Conservation (phyloP, 1,139 yeast genomes). For the Blastobotrys buckinghamii region DNA sequence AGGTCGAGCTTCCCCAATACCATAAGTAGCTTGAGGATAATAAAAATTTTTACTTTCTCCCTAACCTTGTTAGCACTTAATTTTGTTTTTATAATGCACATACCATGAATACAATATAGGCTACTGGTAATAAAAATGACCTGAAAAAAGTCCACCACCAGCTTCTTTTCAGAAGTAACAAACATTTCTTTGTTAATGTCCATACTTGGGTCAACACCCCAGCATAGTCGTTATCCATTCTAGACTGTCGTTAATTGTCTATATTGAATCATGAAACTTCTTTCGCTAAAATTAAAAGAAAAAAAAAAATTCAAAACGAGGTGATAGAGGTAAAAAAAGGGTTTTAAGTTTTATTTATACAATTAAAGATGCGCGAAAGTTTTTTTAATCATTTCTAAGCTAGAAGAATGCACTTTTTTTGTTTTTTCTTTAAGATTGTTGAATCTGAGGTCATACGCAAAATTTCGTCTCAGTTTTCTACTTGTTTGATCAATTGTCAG, state of each 20-base stretch:
- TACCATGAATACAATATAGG: conserved; percentile 31
- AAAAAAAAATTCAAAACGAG: too few relatives aligned
- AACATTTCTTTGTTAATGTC: conserved; percentile 24
- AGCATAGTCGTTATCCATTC: background rate
- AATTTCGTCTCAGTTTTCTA: too few relatives aligned
- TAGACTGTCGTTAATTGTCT: background rate
- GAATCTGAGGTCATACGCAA: too few relatives aligned
- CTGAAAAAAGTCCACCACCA: conserved; percentile 31
- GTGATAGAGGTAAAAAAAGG: too few relatives aligned
- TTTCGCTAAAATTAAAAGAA: too few relatives aligned
- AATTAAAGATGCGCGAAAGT: too few relatives aligned
- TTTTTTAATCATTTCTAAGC: too few relatives aligned
- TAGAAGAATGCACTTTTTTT: too few relatives aligned
- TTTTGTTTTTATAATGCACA: conserved; percentile 12
- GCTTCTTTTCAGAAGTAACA: conserved; percentile 26
- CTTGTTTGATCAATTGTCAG: too few relatives aligned
- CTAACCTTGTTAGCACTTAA: conserved; percentile 15
- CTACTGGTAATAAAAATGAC: conserved; percentile 30
- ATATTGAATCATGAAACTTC: too few relatives aligned
- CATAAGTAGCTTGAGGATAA: conserved; percentile 30
- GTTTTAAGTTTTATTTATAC: too few relatives aligned
- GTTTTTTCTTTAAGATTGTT: too few relatives aligned
- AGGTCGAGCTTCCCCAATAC: conserved; percentile 28
- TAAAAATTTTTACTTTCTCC: conserved; percentile 31
- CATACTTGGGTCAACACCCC: conserved; percentile 1